Base-by-base conservation (phyloP, 495 filamentous ascomycete species). In the Paragyromitra xinjiangensis region DNA sequence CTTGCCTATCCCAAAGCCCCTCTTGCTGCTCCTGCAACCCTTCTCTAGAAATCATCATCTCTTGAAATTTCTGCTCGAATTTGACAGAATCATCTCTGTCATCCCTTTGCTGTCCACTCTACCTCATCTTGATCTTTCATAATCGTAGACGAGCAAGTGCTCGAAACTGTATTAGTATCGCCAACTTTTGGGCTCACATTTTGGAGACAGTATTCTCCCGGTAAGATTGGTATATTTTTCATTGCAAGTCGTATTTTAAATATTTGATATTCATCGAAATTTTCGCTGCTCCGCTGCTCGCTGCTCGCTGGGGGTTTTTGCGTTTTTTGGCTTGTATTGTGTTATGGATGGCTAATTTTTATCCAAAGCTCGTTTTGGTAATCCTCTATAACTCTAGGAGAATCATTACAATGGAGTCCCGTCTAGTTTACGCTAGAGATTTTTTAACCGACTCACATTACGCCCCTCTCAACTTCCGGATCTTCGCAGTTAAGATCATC, bases 401-500 rank as follows among this genome's bases (percentile, higher is more conserved):
- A 11, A 14, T 55, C 8, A n/a, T 44, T 37, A 70, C 55, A 3
- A 71, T 76, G 73, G 66, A 71, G 29, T 42, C 66, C 48, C 58
- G 58, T 19, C 7, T 58, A 11, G 37, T 71, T 19, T 44, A 16
- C 24, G 14, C 34, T 1, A 56, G n/a, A 39, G 59, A 48, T 9
- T 71, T 44, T 26, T 16, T 19, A 16, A 39, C 64, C 7, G 66
- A 71, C 9, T 39, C 73, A 29, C 56, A 63, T 14, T 75, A 71
- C 45, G 19, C 42, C 0, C 19, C 67, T 40, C 19, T 64, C 11
- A 44, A 48, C 9, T 64, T 64, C 9, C 24, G 6, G 19, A 72
- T 73, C 51, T 45, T 34, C 24, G 22, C 39, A 50, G 29, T 76
- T 48, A 76, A 76, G 58, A 37, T 71, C 22, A 71, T 71, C 7